These are phyloP conservation scores for Bipolaris sorokiniana DNA, from an alignment of 2,329 filamentous ascomycete genomes.

Conservation along the genomic window DNA sequence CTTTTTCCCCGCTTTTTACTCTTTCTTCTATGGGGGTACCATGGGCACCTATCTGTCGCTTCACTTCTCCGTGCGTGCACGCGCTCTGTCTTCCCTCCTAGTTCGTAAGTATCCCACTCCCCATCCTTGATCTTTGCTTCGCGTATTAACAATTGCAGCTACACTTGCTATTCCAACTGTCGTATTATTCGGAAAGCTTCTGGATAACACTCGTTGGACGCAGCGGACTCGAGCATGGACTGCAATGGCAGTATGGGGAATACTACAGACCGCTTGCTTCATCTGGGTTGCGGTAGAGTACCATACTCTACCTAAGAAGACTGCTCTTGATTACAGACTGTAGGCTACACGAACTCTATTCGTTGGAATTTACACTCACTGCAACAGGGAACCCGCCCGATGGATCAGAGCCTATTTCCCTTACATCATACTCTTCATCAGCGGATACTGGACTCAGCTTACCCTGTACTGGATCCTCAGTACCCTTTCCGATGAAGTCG, in stretches of 20 bases:
- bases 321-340: constrained; percentile 10
- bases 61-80: constrained; percentile 19
- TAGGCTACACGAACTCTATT: neutral
- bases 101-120: constrained; percentile 11
- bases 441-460: constrained; percentile 14
- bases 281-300: constrained; percentile 17
- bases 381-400: constrained; percentile 1
- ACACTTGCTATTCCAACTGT: constrained; percentile 11
- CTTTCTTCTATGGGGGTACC: constrained; percentile 19
- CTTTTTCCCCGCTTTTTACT: constrained; percentile 14
- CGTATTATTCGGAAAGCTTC: constrained; percentile 13
- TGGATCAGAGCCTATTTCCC: constrained; percentile 14
- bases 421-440: constrained; percentile 12
- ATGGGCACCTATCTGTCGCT: constrained; percentile 20
- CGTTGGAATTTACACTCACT: neutral
- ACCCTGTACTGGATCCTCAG: constrained; percentile 18
- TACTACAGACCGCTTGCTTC: constrained; percentile 13
- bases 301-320: constrained; percentile 5
- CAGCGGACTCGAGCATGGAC: constrained; percentile 13
- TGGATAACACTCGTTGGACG: constrained; percentile 10
- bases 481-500: constrained; percentile 11
- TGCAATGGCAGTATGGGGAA: constrained; percentile 9
- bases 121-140: neutral
- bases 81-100: constrained; percentile 15
- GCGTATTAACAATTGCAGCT: constrained; percentile 4